Evolutionary conservation across 2,329 filamentous ascomycete species (phyloP), one percentile per base, ranked within the genome.

Genomic region (Emmonsiellopsis sp.): DNA sequence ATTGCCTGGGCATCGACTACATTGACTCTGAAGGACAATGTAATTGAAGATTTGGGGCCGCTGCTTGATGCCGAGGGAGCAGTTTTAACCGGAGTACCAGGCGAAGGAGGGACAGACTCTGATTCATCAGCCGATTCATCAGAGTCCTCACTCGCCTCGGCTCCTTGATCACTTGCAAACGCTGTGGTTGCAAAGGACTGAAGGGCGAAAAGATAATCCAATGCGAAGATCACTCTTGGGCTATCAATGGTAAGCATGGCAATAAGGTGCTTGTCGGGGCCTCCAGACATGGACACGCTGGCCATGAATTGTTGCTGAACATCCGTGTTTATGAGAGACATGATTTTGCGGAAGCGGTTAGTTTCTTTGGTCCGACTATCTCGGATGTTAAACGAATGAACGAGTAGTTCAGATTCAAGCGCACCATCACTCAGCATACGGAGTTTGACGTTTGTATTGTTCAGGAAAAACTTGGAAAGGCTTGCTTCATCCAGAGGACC

Each of bases 251-350:
- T 95, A 54, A 96, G 81, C 70, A 98, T 87, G 1, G 88, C 89
- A 63, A 97, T 94, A 53, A 97, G 71, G 65, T 84, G 88, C 55
- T 84, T 83, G 42, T 95, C 86, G 36, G 83, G 76, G 3, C 90
- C 90, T 13, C 90, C 88, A 0, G 91, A 90, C 70, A 98, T 94
- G 0, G 91, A 94, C 3, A 98, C 75, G 66, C 87, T 96, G 14
- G 93, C 93, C 93, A 98, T 98, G 64, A 98, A 91, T 62, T 99
- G 94, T 68, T 97, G 91, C 45, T 83, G 81, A 52, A 93, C 90
- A 53, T 91, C 86, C 61, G 90, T 92, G 69, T 96, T 97, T 64
- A 91, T 90, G 53, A 95, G 85, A 1, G 91, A 91, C 93, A 98
- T 97, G 72, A 98, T 96, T 68, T 92, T 94, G 49, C 90, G 84